Evolutionary conservation across 305 asterid genomes (phyloP).

Genomic region (Caryopteris hybrid): DNA sequence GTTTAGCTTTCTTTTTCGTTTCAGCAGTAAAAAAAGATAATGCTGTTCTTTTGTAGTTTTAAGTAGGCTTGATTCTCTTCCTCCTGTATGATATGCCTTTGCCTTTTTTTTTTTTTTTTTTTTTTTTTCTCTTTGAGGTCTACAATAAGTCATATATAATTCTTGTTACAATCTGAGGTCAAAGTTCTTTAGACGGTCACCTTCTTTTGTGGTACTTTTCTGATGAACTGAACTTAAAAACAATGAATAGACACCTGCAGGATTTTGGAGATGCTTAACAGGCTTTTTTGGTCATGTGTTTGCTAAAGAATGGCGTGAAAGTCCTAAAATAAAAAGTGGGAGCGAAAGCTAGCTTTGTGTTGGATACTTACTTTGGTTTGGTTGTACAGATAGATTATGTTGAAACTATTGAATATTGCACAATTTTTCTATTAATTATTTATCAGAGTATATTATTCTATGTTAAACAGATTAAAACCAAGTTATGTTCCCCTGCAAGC

Average conservation of each 20-base stretch:
- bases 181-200: not conserved
- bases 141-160: not conserved
- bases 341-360: not conserved
- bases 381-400: not conserved
- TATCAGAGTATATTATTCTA: not conserved
- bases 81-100: constrained; percentile 3
- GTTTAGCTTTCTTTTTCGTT: not conserved
- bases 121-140: not conserved
- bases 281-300: not conserved
- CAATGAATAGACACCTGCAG: not conserved
- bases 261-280: constrained; percentile 1
- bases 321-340: not conserved
- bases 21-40: not conserved
- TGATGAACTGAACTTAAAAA: not conserved
- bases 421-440: not conserved
- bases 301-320: not conserved
- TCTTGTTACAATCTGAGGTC: not conserved
- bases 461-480: constrained; percentile 13
- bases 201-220: not conserved
- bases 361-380: constrained; percentile 8
- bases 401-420: not conserved
- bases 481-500: not conserved
- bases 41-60: not conserved
- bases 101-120: not conserved
- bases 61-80: not conserved